A percentile compares a stretch with the other conserved stretches of the same genome.
Evolutionary conservation across 2,329 filamentous ascomycete species (phyloP).

Genomic region (Cryphonectria naterciae): DNA sequence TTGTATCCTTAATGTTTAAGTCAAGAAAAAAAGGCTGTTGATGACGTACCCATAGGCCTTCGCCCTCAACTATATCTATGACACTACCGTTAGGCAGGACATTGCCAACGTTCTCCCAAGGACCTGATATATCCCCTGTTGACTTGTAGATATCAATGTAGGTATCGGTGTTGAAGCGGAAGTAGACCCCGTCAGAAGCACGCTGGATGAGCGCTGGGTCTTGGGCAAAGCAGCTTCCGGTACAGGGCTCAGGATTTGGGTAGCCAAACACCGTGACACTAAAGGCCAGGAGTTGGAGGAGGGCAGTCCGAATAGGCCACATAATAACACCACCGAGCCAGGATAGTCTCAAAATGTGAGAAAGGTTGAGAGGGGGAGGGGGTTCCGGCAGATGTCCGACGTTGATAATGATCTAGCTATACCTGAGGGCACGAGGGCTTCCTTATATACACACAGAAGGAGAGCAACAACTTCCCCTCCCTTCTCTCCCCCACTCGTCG

Average conservation of each 20-base stretch:
- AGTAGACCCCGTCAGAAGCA: conserved; percentile 27
- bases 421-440: background rate
- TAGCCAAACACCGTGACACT: conserved; percentile 15
- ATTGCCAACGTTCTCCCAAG: conserved; percentile 25
- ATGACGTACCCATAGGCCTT: conserved; percentile 22
- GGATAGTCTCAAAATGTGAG: background rate
- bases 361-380: background rate
- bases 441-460: background rate
- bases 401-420: background rate
- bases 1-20: background rate
- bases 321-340: background rate
- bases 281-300: conserved; percentile 14
- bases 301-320: background rate
- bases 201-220: conserved; percentile 26
- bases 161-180: conserved; percentile 45
- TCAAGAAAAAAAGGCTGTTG: background rate
- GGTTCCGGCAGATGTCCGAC: background rate
- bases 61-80: conserved; percentile 14
- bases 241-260: conserved; percentile 42
- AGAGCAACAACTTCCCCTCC: background rate
- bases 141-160: conserved; percentile 42
- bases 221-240: conserved; percentile 33
- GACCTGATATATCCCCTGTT: conserved; percentile 12
- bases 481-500: background rate
- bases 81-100: conserved; percentile 23